A percentile compares a stretch with the other conserved stretches of the same genome.
Evolutionary conservation across 371 early-diverging fungal genomes (phyloP).

Genomic region (Gilbertella persicaria): DNA sequence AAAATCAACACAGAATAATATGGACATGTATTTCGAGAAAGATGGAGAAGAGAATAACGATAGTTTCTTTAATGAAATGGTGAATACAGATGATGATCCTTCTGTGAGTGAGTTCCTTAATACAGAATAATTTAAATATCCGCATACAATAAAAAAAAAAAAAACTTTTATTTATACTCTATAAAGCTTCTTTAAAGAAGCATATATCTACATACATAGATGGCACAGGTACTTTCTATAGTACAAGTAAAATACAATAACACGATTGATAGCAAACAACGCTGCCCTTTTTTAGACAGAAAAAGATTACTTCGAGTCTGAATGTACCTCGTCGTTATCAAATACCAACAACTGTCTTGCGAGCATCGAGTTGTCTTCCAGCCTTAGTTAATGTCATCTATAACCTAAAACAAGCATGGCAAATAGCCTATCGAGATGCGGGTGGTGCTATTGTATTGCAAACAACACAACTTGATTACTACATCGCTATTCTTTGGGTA

Average conservation of each 20-base stretch:
- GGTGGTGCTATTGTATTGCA: slow-evolving; percentile 48
- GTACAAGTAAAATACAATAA: too few relatives aligned
- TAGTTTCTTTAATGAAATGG: slow-evolving; percentile 53
- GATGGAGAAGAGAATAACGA: slow-evolving; percentile 24
- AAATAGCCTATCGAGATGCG: slow-evolving; percentile 50
- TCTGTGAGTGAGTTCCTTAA: slow-evolving; percentile 43
- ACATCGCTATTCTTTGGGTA: slow-evolving; percentile 65
- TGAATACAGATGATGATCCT: slow-evolving; percentile 45
- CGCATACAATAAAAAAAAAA: slow-evolving; percentile 4
- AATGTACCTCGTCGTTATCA: slow-evolving; percentile 29
- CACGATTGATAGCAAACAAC: slow-evolving; percentile 18
- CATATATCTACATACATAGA: background rate
- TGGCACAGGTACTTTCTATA: background rate
- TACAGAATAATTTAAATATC: slow-evolving; percentile 9
- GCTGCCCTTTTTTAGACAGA: slow-evolving; percentile 27
- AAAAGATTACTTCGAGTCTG: slow-evolving; percentile 19
- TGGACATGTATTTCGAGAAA: slow-evolving; percentile 29
- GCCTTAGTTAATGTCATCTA: slow-evolving; percentile 46
- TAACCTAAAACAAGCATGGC: slow-evolving; percentile 39
- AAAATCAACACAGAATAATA: slow-evolving; percentile 6
- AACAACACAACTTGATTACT: slow-evolving; percentile 56
- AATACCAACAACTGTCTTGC: slow-evolving; percentile 16
- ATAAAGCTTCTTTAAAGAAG: background rate
- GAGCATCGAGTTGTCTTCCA: slow-evolving; percentile 44
- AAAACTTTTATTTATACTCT: background rate